Percentiles rank a stretch among this genome's conserved stretches.
These are phyloP conservation scores for Boechera divaricarpa DNA, from an alignment of 345 rosid species.

Conservation along the genomic window DNA sequence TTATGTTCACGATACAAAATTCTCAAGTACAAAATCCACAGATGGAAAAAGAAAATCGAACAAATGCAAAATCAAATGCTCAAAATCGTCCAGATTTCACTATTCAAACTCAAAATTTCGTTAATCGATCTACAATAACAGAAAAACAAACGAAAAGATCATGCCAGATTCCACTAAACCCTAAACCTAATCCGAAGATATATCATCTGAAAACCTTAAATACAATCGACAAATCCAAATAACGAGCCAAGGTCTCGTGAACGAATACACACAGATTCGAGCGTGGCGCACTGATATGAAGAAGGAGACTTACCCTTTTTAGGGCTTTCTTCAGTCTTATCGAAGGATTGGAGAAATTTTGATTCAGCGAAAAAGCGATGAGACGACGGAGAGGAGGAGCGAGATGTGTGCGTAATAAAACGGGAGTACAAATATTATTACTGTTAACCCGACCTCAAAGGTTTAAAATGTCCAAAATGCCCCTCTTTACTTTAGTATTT, in stretches of 20 bases:
- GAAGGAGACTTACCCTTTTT: constrained; percentile 35
- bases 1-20: neutral
- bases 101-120: neutral
- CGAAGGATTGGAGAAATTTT: neutral
- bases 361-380: constrained; percentile 25
- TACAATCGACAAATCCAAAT: constrained; percentile 27
- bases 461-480: constrained; percentile 4
- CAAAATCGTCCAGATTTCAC: neutral
- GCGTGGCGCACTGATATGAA: neutral
- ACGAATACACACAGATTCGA: neutral
- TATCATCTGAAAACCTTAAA: constrained; percentile 7
- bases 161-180: neutral
- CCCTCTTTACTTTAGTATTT: constrained; percentile 5
- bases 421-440: no score
- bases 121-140: neutral
- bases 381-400: constrained; percentile 30
- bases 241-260: neutral
- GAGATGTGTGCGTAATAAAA: no score
- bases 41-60: neutral
- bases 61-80: neutral
- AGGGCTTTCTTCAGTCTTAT: constrained; percentile 14
- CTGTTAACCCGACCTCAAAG: neutral
- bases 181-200: neutral
- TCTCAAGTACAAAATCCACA: neutral
- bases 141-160: neutral